Evolutionary conservation across 805 yeast genomes (phyloP).

Genomic region (Hanseniaspora singularis): DNA sequence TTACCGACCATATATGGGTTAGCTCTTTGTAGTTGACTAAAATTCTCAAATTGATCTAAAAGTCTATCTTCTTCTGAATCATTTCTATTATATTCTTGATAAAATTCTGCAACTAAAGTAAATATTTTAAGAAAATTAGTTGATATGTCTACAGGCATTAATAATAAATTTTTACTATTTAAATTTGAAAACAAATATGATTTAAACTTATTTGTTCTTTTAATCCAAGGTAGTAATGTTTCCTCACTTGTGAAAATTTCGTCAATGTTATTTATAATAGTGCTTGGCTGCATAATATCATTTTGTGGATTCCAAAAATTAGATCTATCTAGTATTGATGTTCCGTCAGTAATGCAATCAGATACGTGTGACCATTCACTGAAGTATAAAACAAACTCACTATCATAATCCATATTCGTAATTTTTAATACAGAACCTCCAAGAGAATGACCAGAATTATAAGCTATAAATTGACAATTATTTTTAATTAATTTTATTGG

Average conservation of each 20-base stretch:
- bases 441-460: constrained; percentile 80
- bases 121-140: constrained; percentile 73
- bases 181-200: constrained; percentile 14
- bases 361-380: constrained; percentile 76
- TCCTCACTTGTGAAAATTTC: background rate
- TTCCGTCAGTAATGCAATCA: constrained; percentile 70
- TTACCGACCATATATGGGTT: too few relatives aligned
- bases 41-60: constrained; percentile 13
- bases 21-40: too few relatives aligned
- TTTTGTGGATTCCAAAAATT: constrained; percentile 59
- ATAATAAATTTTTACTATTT: constrained; percentile 61
- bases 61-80: constrained; percentile 9
- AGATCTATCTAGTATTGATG: constrained; percentile 51
- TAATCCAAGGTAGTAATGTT: constrained; percentile 10
- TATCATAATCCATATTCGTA: constrained; percentile 32
- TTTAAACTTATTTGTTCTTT: constrained; percentile 11
- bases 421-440: constrained; percentile 67
- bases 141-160: constrained; percentile 64
- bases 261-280: constrained; percentile 7
- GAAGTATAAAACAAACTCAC: constrained; percentile 69
- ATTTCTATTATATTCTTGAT: constrained; percentile 32
- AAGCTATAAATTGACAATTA: constrained; percentile 61
- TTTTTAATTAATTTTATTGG: constrained; percentile 45
- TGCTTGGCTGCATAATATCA: constrained; percentile 14
- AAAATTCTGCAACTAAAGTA: constrained; percentile 56